phyloP scores from a whole-genome alignment of 2,329 filamentous ascomycete species.

The Orbilia quercus region DNA sequence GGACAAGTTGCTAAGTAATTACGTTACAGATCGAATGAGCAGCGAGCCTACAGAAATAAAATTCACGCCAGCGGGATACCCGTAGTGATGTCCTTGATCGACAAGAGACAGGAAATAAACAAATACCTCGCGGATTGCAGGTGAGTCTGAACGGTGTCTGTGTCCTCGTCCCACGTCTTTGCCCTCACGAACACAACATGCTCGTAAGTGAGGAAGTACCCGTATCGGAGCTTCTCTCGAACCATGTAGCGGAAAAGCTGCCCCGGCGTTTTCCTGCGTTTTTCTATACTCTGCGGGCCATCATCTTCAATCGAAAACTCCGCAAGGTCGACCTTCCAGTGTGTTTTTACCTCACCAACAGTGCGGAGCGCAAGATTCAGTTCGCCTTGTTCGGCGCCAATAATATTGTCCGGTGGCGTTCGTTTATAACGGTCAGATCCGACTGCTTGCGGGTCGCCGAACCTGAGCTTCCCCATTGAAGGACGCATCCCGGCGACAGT shows the following conservation, averaged over 20 bases:
- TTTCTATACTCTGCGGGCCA: no score
- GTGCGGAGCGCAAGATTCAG: no score
- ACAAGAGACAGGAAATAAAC: neutral
- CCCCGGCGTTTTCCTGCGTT: neutral
- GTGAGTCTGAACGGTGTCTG: neutral
- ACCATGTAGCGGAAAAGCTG: constrained; percentile 1
- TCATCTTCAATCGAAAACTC: no score
- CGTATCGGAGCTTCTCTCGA: neutral
- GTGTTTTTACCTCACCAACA: no score
- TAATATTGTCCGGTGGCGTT: neutral
- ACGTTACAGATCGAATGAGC: no score
- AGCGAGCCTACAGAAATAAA: no score
- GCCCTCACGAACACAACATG: constrained; percentile 3
- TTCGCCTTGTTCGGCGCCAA: no score
- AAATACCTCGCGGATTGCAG: neutral
- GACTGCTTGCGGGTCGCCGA: neutral
- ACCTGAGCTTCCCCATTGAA: neutral
- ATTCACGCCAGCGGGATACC: neutral
- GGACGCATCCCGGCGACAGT: neutral
- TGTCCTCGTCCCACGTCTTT: neutral
- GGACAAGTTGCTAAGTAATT: no score
- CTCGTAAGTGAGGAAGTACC: neutral
- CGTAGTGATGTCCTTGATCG: neutral
- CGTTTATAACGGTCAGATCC: neutral
- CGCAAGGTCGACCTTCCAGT: no score